Percentiles rank a stretch among this genome's conserved stretches.
Evolutionary conservation across 306 rosid species (phyloP).

Genomic region (Pterocarpus santalinus): DNA sequence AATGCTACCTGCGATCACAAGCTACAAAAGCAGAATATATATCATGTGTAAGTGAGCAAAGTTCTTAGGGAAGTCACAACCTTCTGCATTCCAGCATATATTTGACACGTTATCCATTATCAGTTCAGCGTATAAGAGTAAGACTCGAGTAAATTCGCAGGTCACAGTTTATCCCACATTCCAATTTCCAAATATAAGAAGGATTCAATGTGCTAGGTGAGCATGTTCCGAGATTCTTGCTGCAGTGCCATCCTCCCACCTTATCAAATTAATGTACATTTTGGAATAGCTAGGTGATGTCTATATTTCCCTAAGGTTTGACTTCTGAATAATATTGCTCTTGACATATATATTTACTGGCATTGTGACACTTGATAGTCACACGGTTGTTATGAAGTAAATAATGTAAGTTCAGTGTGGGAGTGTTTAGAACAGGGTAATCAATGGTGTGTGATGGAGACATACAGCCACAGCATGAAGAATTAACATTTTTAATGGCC

Average conservation of each 20-base stretch:
- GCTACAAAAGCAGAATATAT: neutral
- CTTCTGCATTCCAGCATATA: neutral
- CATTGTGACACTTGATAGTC: conserved; percentile 31
- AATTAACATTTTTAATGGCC: neutral
- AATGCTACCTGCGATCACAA: neutral
- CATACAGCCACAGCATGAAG: no score
- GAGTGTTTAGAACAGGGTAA: neutral
- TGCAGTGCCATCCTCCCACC: conserved; percentile 5
- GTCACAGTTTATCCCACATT: conserved; percentile 19
- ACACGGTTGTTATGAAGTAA: conserved; percentile 8
- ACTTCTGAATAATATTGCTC: neutral
- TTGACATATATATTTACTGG: neutral
- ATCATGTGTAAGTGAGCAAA: neutral
- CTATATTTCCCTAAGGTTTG: conserved; percentile 17
- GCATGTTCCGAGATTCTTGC: conserved; percentile 36
- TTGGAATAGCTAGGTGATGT: neutral
- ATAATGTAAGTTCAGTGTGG: neutral
- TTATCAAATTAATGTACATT: conserved; percentile 11
- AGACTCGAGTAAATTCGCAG: conserved; percentile 37
- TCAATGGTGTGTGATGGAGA: conserved; percentile 3
- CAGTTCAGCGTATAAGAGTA: neutral
- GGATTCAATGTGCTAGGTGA: conserved; percentile 32
- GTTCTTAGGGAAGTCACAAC: neutral
- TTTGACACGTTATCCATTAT: neutral
- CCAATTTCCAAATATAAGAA: conserved; percentile 22